Base-by-base conservation (phyloP, 1,284 basidiomycete genomes). In the Sparassis latifolia region DNA sequence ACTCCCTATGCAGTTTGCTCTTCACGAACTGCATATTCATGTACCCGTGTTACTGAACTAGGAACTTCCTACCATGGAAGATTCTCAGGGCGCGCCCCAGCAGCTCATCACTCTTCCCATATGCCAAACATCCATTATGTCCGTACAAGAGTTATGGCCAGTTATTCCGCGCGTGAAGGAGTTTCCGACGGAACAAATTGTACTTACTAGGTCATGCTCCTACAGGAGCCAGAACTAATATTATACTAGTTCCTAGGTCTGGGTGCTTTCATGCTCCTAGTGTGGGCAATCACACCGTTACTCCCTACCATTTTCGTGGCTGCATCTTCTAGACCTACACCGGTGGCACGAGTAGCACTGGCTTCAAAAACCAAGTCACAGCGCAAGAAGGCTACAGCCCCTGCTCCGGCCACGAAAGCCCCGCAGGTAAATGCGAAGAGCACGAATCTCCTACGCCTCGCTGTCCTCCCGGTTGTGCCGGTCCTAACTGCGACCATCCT, bases 401-500 rank as follows among this genome's bases (percentile, higher is more conserved):
- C 38, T 29, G 45, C 40, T 32, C 41, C 32, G 52, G 7, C 42
- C 42, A 30, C 28, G 27, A 5, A 33, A 3, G 9, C 42, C 10
- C 20, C 52, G 52, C 60, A 46, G 45, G 41, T 47, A 27, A 48
- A 44, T 5, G 32, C 46, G 10, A 32, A 49, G 56, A 47, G 59
- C 48, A 39, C 59, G 47, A 45, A 62, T 58, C 70, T 47, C 43
- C 73, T 45, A 60, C 66, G 43, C 55, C 60, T 40, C 69, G 77
- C 61, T 47, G 60, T 62, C 55, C 65, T 58, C 44, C 77, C 56
- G 60, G 62, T 71, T 62, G 66, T 70, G n/a, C 65, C 66, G 0
- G 59, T 64, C 57, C 43, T 63, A 60, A 51, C 50, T 2, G 69
- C 68, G 56, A 69, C 62, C 40, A 55, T 66, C 20, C 57, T 85